Evolutionary conservation across 768 basidiomycete genomes (phyloP), one percentile per base, ranked within the genome.

Genomic region (Mycena floridula): DNA sequence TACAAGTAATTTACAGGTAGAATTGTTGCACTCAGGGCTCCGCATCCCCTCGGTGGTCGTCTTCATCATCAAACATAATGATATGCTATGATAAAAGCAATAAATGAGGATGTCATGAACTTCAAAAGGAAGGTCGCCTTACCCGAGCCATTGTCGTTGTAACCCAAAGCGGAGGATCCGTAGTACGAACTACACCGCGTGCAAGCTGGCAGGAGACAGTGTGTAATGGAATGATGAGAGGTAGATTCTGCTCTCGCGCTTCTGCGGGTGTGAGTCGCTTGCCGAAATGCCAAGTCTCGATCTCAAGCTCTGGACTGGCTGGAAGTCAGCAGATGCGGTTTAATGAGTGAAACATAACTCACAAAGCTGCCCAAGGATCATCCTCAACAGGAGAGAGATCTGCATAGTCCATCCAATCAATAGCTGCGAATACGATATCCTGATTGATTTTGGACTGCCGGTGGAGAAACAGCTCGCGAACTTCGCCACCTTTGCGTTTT

Each of bases 121-220:
- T n/a, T n/a, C n/a, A n/a, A n/a, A n/a, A n/a, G n/a, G n/a, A n/a
- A n/a, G n/a, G n/a, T n/a, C n/a, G n/a, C n/a, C 37, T 11, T 39
- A 39, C 37, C 37, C 37, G 9, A 9, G 37, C 9, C 37, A 39
- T 39, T n/a, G 37, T 39, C 9, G 37, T 39, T 20, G 37, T 39
- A 22, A 39, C 20, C 37, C 37, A 39, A 8, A 39, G 9, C 9
- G 15, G 37, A 11, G 9, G 11, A 11, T 9, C n/a, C 20, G 37
- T 39, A 9, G 37, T 39, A 9, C n/a, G 15, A n/a, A 39, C 37
- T 8, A 39, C 18, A 11, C 37, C 37, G 11, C 37, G 9, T 9
- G 37, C 15, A 9, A 39, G 37, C 18, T 39, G 37, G 18, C 28
- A 30, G 9, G 28, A 9, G 16, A 16, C 28, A 16, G 28, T 16